Conservation (phyloP, 164 flowering plant species). For the Cinnamomum chago region DNA sequence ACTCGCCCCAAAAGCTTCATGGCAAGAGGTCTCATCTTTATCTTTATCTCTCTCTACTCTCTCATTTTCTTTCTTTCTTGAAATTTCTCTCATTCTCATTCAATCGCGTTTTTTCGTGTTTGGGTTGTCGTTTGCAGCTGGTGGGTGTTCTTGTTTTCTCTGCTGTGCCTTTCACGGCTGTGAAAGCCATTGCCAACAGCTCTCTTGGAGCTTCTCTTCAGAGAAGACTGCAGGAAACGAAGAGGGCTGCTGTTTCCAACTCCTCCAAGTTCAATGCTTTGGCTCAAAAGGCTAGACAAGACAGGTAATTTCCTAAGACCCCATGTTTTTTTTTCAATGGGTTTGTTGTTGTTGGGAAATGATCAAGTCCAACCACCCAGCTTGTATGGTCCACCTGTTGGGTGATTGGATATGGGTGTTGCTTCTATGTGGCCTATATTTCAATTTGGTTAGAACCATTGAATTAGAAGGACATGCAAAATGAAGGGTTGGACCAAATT, state of each 20-base stretch:
- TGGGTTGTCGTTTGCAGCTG: slow-evolving; percentile 35
- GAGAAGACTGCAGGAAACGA: slow-evolving; percentile 58
- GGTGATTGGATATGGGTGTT: too few relatives aligned
- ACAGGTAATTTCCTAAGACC: slow-evolving; percentile 40
- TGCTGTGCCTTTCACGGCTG: slow-evolving; percentile 91
- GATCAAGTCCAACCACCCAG: too few relatives aligned
- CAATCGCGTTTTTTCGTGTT: background rate
- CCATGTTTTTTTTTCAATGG: background rate
- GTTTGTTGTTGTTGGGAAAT: background rate
- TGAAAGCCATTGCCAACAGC: slow-evolving; percentile 88
- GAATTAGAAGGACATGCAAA: too few relatives aligned
- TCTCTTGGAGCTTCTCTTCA: slow-evolving; percentile 68
- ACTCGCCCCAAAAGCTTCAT: slow-evolving; percentile 34
- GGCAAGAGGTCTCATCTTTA: slow-evolving; percentile 35
- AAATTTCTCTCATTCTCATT: background rate
- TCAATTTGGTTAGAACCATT: too few relatives aligned
- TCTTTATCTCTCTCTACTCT: too few relatives aligned
- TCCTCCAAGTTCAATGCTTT: slow-evolving; percentile 50
- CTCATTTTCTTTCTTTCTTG: background rate
- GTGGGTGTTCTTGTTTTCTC: slow-evolving; percentile 88
- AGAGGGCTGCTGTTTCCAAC: slow-evolving; percentile 43
- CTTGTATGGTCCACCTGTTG: too few relatives aligned
- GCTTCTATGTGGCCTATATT: too few relatives aligned
- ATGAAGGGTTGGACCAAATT: too few relatives aligned
- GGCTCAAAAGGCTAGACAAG: slow-evolving; percentile 51